A percentile compares a stretch with the other conserved stretches of the same genome.
These are phyloP conservation scores for Kwoniella sp. DNA, from an alignment of 768 basidiomycete species.

Conservation along the genomic window DNA sequence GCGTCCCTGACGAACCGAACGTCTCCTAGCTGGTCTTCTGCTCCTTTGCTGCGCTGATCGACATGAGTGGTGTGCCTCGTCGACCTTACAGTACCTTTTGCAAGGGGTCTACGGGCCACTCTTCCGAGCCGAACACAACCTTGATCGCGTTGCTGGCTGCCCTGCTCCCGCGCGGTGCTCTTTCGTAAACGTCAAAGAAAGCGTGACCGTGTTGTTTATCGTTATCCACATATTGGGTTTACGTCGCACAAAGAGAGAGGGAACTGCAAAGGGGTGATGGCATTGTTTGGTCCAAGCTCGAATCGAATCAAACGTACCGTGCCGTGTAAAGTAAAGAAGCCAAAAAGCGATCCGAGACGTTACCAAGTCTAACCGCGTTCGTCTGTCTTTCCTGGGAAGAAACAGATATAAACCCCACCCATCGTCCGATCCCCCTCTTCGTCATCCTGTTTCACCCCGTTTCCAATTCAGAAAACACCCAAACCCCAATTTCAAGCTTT, in stretches of 20 bases:
- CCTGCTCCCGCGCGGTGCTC: not conserved
- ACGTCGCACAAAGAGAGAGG: not conserved
- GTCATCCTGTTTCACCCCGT: slow-evolving; percentile 4
- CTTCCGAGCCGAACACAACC: too few species aligned
- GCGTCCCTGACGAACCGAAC: not conserved
- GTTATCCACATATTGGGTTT: not conserved
- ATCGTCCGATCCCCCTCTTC: not conserved
- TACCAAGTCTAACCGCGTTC: slow-evolving; percentile 4
- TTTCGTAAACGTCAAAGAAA: not conserved
- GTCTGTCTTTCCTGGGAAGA: not conserved
- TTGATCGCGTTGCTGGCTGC: not conserved
- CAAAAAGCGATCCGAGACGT: not conserved
- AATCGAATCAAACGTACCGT: not conserved
- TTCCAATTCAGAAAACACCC: not conserved
- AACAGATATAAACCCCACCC: not conserved
- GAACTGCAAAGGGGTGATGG: not conserved
- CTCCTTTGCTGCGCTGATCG: not conserved
- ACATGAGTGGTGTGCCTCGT: not conserved
- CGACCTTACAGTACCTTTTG: too few species aligned
- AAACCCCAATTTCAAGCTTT: not conserved
- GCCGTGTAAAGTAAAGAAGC: too few species aligned
- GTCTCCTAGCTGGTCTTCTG: not conserved
- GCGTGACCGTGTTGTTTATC: slow-evolving; percentile 3
- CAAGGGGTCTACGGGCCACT: too few species aligned
- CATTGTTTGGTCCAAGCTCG: not conserved